Conservation (phyloP, 495 filamentous ascomycete genomes). For the Lophiostoma macrostomum region DNA sequence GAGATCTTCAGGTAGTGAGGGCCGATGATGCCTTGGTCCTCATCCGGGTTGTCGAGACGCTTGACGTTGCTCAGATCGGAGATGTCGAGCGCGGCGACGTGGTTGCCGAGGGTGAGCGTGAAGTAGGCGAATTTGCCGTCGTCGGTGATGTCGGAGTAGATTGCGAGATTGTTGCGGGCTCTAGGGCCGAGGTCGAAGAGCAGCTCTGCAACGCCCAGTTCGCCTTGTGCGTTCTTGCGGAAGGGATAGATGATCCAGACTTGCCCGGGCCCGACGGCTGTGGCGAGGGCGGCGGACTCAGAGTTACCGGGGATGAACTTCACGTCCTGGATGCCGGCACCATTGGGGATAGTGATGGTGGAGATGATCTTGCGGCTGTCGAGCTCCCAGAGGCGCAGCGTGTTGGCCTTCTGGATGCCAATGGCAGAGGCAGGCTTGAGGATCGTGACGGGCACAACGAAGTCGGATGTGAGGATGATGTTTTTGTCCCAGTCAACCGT, state of each 20-base stretch:
- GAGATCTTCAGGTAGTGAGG: slow-evolving; percentile 65
- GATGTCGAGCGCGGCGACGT: slow-evolving; percentile 63
- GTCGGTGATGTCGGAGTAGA: slow-evolving; percentile 60
- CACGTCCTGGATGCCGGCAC: slow-evolving; percentile 62
- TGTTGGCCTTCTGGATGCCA: slow-evolving; percentile 53
- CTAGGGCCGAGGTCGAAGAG: slow-evolving; percentile 58
- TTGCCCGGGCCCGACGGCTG: slow-evolving; percentile 59
- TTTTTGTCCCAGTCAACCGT: slow-evolving; percentile 57
- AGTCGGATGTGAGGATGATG: slow-evolving; percentile 60
- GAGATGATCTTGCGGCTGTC: slow-evolving; percentile 51
- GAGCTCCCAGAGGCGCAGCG: slow-evolving; percentile 59
- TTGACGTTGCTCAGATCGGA: slow-evolving; percentile 57
- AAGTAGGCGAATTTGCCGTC: slow-evolving; percentile 60
- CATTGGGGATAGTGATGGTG: slow-evolving; percentile 61
- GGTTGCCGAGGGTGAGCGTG: slow-evolving; percentile 60
- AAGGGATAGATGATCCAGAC: slow-evolving; percentile 66
- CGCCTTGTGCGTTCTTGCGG: slow-evolving; percentile 51
- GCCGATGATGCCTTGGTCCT: slow-evolving; percentile 57
- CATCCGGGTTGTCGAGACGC: slow-evolving; percentile 58
- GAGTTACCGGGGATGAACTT: slow-evolving; percentile 63
- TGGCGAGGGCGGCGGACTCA: slow-evolving; percentile 58
- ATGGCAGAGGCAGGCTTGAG: slow-evolving; percentile 51
- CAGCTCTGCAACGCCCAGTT: slow-evolving; percentile 55
- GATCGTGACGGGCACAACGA: slow-evolving; percentile 58
- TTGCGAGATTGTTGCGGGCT: slow-evolving; percentile 55